Percentiles rank a stretch among this genome's conserved stretches.
phyloP scores from a whole-genome alignment of 2,329 filamentous ascomycete genomes.

The Aspergillus eucalypticola region DNA sequence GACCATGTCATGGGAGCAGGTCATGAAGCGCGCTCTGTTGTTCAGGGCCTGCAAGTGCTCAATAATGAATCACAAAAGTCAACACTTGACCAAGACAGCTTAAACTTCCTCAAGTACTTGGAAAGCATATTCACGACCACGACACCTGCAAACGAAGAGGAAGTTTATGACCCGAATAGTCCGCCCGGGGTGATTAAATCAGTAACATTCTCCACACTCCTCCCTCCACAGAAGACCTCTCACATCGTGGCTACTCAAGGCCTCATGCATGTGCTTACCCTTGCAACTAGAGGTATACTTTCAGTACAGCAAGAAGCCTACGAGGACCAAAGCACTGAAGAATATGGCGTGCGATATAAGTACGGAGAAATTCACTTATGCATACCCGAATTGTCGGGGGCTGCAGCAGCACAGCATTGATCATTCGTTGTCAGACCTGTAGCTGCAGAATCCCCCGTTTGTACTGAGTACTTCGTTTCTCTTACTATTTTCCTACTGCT shows the following conservation, averaged over 20 bases:
- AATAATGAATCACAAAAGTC: constrained; percentile 50
- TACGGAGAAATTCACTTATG: constrained; percentile 34
- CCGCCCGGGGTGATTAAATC: constrained; percentile 2
- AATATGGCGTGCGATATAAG: constrained; percentile 22
- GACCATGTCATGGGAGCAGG: constrained; percentile 16
- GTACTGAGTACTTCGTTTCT: not conserved
- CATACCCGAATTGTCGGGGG: constrained; percentile 17
- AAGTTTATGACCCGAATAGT: constrained; percentile 11
- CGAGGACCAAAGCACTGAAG: constrained; percentile 31
- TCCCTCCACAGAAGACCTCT: constrained; percentile 58
- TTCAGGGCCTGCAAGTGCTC: constrained; percentile 13
- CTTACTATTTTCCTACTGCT: not conserved
- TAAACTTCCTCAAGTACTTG: constrained; percentile 65
- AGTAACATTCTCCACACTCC: constrained; percentile 68
- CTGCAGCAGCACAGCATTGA: not conserved
- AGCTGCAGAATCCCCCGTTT: not conserved
- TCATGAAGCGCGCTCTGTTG: constrained; percentile 33
- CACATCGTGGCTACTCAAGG: constrained; percentile 70
- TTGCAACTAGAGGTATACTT: constrained; percentile 67
- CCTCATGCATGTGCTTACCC: constrained; percentile 70
- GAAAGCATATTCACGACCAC: constrained; percentile 46
- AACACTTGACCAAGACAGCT: constrained; percentile 58
- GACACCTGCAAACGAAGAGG: constrained; percentile 17
- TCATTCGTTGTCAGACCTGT: not conserved
- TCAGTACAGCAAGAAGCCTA: constrained; percentile 61